Evolutionary conservation across 768 basidiomycete genomes (phyloP).

Genomic region (Lactarius quietus): DNA sequence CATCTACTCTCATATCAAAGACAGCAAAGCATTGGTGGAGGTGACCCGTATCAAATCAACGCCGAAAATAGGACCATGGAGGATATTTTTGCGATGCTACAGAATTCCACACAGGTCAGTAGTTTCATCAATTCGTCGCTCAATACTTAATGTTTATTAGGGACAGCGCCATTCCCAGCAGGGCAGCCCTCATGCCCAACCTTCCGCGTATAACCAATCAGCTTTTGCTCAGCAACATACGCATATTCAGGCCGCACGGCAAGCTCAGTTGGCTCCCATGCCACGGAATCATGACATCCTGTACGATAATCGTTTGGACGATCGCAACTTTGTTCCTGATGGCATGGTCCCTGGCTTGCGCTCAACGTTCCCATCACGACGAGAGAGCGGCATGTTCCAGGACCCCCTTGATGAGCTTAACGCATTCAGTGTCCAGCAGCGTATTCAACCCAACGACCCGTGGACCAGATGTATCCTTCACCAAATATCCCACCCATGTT

Average conservation of each 20-base stretch:
- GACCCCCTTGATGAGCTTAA: conserved; percentile 61
- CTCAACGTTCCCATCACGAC: conserved; percentile 57
- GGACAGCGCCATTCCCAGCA: conserved; percentile 23
- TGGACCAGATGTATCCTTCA: conserved; percentile 56
- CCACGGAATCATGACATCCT: conserved; percentile 59
- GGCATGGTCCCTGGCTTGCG: conserved; percentile 84
- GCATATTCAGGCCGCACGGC: conserved; percentile 36
- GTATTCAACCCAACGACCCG: conserved; percentile 48
- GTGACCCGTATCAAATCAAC: conserved; percentile 37
- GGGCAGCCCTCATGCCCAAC: conserved; percentile 25
- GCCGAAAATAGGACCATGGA: conserved; percentile 64
- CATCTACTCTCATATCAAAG: conserved; percentile 36
- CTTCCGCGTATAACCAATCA: conserved; percentile 29
- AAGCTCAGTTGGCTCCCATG: conserved; percentile 35
- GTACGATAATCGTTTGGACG: conserved; percentile 71
- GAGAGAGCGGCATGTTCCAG: conserved; percentile 49
- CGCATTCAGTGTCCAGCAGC: conserved; percentile 55
- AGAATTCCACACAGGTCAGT: conserved; percentile 68
- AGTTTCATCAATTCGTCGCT: conserved; percentile 21
- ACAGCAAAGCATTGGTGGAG: conserved; percentile 45
- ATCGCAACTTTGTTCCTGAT: conserved; percentile 76
- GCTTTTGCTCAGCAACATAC: conserved; percentile 30
- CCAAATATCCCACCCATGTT: conserved; percentile 48
- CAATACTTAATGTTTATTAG: conserved; percentile 15
- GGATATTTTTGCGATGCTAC: conserved; percentile 79